These are phyloP conservation scores for Drosera capensis DNA, from an alignment of 148 eudicot species.

Conservation along the genomic window DNA sequence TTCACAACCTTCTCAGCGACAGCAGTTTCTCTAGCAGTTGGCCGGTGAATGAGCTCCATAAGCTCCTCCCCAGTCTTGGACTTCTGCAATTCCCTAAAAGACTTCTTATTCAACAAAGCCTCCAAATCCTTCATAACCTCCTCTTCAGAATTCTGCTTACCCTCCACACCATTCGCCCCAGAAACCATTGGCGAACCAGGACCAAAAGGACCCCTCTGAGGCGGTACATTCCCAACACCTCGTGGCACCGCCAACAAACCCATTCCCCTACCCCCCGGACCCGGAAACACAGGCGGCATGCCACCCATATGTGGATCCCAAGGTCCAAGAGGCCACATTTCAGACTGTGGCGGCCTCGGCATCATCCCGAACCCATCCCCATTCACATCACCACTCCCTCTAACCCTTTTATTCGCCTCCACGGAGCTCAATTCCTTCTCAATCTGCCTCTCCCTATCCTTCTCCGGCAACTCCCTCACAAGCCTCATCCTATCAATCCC, in stretches of 20 bases:
- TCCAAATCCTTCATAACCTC: conserved; percentile 82
- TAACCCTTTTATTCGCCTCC: too few relatives aligned
- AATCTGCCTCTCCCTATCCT: too few relatives aligned
- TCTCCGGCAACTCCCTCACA: too few relatives aligned
- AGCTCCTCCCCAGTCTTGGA: conserved; percentile 96
- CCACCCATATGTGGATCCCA: conserved; percentile 23
- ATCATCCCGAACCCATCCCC: conserved; percentile 17
- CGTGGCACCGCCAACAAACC: conserved; percentile 50
- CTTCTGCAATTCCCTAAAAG: conserved; percentile 76
- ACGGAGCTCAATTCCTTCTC: too few relatives aligned
- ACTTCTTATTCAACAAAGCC: conserved; percentile 66
- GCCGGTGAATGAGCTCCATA: conserved; percentile 73
- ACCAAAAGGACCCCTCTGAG: conserved; percentile 44
- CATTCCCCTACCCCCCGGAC: conserved; percentile 36
- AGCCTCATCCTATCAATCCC: too few relatives aligned
- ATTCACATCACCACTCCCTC: too few relatives aligned
- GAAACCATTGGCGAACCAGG: conserved; percentile 16
- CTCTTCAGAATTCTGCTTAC: conserved; percentile 52
- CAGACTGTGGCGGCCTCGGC: conserved; percentile 24
- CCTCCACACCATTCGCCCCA: conserved; percentile 17
- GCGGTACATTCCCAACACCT: conserved; percentile 52
- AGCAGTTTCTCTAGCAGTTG: conserved; percentile 78
- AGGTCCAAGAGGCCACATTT: conserved; percentile 44
- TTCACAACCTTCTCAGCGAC: conserved; percentile 66
- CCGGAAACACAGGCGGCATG: conserved; percentile 35